A percentile compares a stretch with the other conserved stretches of the same genome.
These are phyloP conservation scores for Dictyostelium brefeldianum DNA, from an alignment of 78 protist genomes.

Conservation along the genomic window DNA sequence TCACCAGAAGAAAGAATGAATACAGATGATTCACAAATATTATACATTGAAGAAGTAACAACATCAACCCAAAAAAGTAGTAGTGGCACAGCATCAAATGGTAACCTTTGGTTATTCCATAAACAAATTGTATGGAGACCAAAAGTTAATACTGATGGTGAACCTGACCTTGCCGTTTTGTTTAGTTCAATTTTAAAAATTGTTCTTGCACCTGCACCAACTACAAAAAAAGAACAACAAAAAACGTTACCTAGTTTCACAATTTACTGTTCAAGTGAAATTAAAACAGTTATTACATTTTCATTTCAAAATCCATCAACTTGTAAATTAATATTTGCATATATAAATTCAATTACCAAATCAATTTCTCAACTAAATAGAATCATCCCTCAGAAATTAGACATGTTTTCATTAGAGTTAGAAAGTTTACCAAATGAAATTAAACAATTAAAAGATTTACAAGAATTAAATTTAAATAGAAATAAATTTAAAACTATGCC, in stretches of 20 bases:
- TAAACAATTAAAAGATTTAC: slow-evolving; percentile 54
- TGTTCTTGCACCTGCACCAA: slow-evolving; percentile 8
- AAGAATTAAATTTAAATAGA: slow-evolving; percentile 53
- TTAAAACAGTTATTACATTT: slow-evolving; percentile 67
- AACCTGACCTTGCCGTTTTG: slow-evolving; percentile 33
- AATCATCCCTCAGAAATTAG: slow-evolving; percentile 26
- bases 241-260: slow-evolving; percentile 42
- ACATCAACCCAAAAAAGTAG: neutral
- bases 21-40: slow-evolving; percentile 36
- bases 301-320: slow-evolving; percentile 35
- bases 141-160: slow-evolving; percentile 43
- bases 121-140: slow-evolving; percentile 73
- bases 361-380: neutral
- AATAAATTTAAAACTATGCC: slow-evolving; percentile 56
- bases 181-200: slow-evolving; percentile 49
- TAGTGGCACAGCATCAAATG: neutral
- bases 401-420: slow-evolving; percentile 34
- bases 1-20: slow-evolving; percentile 41
- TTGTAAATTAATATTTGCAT: slow-evolving; percentile 61
- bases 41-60: slow-evolving; percentile 46
- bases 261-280: slow-evolving; percentile 65
- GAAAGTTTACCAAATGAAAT: slow-evolving; percentile 71
- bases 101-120: slow-evolving; percentile 65
- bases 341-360: slow-evolving; percentile 24
- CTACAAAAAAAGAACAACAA: neutral